phyloP scores from a whole-genome alignment of 441 rosid genomes.

The Pelargonium fulgidum region DNA sequence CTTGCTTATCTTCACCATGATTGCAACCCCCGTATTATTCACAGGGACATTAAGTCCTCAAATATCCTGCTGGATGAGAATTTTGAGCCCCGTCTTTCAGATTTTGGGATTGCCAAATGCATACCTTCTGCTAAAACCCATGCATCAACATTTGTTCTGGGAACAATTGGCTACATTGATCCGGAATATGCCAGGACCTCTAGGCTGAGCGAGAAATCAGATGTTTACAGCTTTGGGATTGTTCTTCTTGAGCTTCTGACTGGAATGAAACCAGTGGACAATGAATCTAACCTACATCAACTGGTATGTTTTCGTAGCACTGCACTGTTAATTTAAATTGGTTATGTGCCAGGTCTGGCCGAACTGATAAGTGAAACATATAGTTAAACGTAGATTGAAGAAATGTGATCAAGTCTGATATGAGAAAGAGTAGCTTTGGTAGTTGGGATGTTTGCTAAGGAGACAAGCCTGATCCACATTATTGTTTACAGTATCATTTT shows the following conservation, averaged over 20 bases:
- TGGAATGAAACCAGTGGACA: conserved; percentile 90
- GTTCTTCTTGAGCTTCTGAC: conserved; percentile 91
- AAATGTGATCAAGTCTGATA: too few relatives aligned
- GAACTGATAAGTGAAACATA: too few relatives aligned
- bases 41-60: conserved; percentile 74
- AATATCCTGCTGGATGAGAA: conserved; percentile 79
- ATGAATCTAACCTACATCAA: conserved; percentile 73
- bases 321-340: too few relatives aligned
- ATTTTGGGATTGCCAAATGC: conserved; percentile 85
- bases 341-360: too few relatives aligned
- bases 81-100: conserved; percentile 76
- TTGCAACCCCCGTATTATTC: conserved; percentile 72
- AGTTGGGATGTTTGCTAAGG: too few relatives aligned
- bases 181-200: conserved; percentile 94
- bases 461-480: neutral
- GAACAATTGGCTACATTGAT: conserved; percentile 91
- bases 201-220: conserved; percentile 77
- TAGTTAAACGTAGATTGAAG: too few relatives aligned
- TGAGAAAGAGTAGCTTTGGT: too few relatives aligned
- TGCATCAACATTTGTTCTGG: conserved; percentile 75
- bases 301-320: conserved; percentile 39
- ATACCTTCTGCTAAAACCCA: conserved; percentile 60
- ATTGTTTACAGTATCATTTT: too few relatives aligned
- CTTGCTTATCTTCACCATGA: conserved; percentile 96
- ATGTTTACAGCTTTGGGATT: conserved; percentile 87